Conservation (phyloP, 176 grass and related monocot genomes). For the Musa acuminata region DNA sequence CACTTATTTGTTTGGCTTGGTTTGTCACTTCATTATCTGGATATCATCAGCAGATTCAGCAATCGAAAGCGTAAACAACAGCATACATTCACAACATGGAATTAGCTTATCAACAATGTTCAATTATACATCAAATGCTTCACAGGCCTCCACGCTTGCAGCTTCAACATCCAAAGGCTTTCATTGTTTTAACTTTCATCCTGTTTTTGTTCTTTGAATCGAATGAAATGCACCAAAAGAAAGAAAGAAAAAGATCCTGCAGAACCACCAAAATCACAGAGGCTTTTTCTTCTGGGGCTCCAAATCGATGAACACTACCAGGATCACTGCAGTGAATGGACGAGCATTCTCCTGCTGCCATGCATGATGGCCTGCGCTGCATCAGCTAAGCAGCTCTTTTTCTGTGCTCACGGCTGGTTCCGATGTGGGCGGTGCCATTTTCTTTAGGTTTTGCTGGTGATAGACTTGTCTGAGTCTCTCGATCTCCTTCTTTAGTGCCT, state of each 20-base stretch:
- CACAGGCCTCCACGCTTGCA: no score
- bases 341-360: no score
- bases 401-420: background rate
- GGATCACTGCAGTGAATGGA: background rate
- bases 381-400: slow-evolving; percentile 8
- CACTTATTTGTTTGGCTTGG: no score
- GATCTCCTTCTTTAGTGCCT: slow-evolving; percentile 75
- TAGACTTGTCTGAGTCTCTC: slow-evolving; percentile 67
- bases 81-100: no score
- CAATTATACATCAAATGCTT: no score
- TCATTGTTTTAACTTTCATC: no score
- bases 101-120: no score
- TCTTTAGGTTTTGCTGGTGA: slow-evolving; percentile 75
- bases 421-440: slow-evolving; percentile 15
- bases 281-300: background rate
- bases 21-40: no score
- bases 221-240: background rate
- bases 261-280: background rate
- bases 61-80: no score
- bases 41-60: no score
- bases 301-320: background rate
- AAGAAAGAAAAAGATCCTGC: background rate
- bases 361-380: no score
- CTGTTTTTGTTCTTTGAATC: background rate
- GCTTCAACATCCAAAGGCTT: no score